Evolutionary conservation across 371 early-diverging fungal species (phyloP).

Genomic region (Rozella allomycis): DNA sequence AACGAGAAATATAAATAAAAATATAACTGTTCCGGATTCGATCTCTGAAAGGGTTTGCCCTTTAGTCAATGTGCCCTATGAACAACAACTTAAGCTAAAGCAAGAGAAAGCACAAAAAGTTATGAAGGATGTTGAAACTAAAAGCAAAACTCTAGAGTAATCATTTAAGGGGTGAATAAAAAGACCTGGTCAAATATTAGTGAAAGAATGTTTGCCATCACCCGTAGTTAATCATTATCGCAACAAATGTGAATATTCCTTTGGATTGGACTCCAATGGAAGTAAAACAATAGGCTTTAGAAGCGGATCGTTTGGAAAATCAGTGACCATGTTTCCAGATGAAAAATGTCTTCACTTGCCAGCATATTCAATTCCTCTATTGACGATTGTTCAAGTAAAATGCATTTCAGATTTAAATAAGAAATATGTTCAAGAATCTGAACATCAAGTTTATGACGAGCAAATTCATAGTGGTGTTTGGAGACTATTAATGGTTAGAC

Average conservation of each 20-base stretch:
- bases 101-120: too few relatives aligned
- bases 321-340: constrained; percentile 24
- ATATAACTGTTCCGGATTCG: too few relatives aligned
- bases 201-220: constrained; percentile 35
- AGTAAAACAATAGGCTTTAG: constrained; percentile 44
- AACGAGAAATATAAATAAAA: too few relatives aligned
- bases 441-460: constrained; percentile 33
- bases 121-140: too few relatives aligned
- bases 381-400: constrained; percentile 1
- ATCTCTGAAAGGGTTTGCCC: too few relatives aligned
- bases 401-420: constrained; percentile 3
- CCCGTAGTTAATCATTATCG: constrained; percentile 42
- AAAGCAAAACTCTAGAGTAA: too few relatives aligned
- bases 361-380: constrained; percentile 19
- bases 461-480: constrained; percentile 38
- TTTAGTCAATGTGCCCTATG: too few relatives aligned
- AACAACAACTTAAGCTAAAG: too few relatives aligned
- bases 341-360: constrained; percentile 28
- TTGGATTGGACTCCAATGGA: constrained; percentile 37
- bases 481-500: constrained; percentile 38
- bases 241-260: constrained; percentile 58
- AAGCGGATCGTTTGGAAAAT: constrained; percentile 38
- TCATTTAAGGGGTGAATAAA: too few relatives aligned
- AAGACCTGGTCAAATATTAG: too few relatives aligned
- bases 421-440: constrained; percentile 20